Percentiles rank a stretch among this genome's conserved stretches.
phyloP scores from a whole-genome alignment of 2,329 filamentous ascomycete species.

The Decorospora gaudefroyi region DNA sequence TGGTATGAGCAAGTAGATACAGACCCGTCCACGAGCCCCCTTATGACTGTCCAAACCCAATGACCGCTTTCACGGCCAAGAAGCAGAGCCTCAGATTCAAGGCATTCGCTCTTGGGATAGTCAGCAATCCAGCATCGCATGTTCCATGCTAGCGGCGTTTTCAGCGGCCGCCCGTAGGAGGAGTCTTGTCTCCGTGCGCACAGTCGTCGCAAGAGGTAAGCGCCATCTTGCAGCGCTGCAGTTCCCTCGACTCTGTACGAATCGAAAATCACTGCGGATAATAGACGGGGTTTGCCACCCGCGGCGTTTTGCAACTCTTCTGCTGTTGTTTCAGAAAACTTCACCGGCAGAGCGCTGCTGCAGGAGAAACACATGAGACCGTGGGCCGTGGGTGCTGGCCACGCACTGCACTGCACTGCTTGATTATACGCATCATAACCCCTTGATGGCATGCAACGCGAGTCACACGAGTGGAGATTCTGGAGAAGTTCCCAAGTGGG shows the following conservation, averaged over 20 bases:
- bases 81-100: slow-evolving; percentile 10
- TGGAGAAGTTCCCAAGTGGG: too few relatives aligned
- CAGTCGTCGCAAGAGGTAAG: too few relatives aligned
- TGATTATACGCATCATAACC: neutral
- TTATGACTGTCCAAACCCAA: slow-evolving; percentile 8
- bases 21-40: slow-evolving; percentile 8
- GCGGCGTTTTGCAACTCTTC: neutral
- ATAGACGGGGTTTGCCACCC: neutral
- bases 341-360: slow-evolving; percentile 3
- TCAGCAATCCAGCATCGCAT: neutral
- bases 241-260: too few relatives aligned
- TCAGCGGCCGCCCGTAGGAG: too few relatives aligned
- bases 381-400: too few relatives aligned
- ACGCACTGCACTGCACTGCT: neutral
- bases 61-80: neutral
- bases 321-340: neutral
- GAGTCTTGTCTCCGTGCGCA: too few relatives aligned
- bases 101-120: neutral
- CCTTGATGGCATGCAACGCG: too few relatives aligned
- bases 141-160: too few relatives aligned
- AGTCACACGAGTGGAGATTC: too few relatives aligned
- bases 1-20: slow-evolving; percentile 6
- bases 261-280: too few relatives aligned
- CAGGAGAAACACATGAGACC: neutral
- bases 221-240: too few relatives aligned